Base-by-base conservation (phyloP, 371 early-diverging fungal species). In the Haplosporangium sp. region DNA sequence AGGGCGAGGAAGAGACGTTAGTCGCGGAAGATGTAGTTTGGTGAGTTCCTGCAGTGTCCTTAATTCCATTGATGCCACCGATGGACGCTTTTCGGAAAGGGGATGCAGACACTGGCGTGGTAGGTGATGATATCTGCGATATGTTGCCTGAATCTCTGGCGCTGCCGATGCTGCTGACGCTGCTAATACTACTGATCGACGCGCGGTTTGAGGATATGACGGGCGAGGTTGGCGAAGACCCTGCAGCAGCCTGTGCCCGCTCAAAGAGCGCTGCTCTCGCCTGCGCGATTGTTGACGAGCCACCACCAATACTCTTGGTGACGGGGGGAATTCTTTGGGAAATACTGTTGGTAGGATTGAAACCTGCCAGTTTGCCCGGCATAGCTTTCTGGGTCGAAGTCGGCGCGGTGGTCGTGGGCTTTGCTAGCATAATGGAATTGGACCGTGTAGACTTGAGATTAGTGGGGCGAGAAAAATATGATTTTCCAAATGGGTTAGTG, bases 191-290 rank as follows among this genome's bases (percentile, higher is more conserved):
- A 41, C 70, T 63, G 13, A 69, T 63, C 9, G 64, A 69, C 1
- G 64, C 20, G 11, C 70, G 37, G 40, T 53, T 63, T 6, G 70
- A 42, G 16, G 58, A 43, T 13, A 63, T 41, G 10, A 59, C 41
- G 5, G 64, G 64, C 0, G 70, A 53, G 18, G 70, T 63, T 2
- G 70, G 64, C 11, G 64, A 42, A 18, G 70, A 52, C 10, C 18
- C 18, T 36, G 58, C 62, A 36, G 56, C 58, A 36, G 56, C 58
- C 6, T 55, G 61, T 7, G 63, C 43, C 2, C 59, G 36, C 21
- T 63, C 63, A 63, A 69, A 69, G 36, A 69, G 53, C 6, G 63
- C 69, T 1, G 69, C 69, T 36, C 53, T 69, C n/a, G 69, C 69
- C 20, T 62, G 63, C 48, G 64, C 64, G 23, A 63, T 63, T 2